Evolutionary conservation across 2,329 filamentous ascomycete genomes (phyloP), one percentile per base, ranked within the genome.

Genomic region (Alternaria sp.): DNA sequence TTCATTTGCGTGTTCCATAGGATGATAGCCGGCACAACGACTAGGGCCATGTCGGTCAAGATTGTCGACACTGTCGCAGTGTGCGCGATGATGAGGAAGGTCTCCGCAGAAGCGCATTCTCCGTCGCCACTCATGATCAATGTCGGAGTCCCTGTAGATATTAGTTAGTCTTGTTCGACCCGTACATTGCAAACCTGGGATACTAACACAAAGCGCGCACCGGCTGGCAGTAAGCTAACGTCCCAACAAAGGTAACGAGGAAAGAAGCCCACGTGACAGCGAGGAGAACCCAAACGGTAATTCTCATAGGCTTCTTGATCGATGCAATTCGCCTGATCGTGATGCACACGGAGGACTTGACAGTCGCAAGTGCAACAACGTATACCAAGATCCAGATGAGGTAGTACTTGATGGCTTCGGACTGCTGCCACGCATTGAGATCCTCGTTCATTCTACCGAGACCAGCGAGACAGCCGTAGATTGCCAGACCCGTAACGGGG

Each of bases 1-100:
- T 70, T 71, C 69, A 72, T 72, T 18, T 71, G 70, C 5, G 69
- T 71, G 30, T 72, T 72, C 70, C 70, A 72, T 4, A 72, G 26
- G 47, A 72, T 68, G 23, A 72, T 58, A 6, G 67, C 70, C 6
- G 70, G 70, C 12, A 72, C 67, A 0, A 72, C 65, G 0, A 71
- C 70, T 44, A 72, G 28, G 4, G 69, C 70, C 33, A 72, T 21
- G 55, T 72, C 69, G 7, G 70, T 72, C n/a, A 58, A 26, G 30
- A 72, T 72, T 3, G 70, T 72, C 9, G 65, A 68, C 1, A 70
- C 69, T 1, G 69, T 72, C 23, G 70, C 65, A 33, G 63, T 60
- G 50, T 72, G 69, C 5, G 67, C 70, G 10, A 72, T 70, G 28
- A 72, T 69, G 5, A 72, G 57, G 9, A 72, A 69, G 0, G 69